Conservation (phyloP, 148 eudicot genomes). For the Chenopodium album region DNA sequence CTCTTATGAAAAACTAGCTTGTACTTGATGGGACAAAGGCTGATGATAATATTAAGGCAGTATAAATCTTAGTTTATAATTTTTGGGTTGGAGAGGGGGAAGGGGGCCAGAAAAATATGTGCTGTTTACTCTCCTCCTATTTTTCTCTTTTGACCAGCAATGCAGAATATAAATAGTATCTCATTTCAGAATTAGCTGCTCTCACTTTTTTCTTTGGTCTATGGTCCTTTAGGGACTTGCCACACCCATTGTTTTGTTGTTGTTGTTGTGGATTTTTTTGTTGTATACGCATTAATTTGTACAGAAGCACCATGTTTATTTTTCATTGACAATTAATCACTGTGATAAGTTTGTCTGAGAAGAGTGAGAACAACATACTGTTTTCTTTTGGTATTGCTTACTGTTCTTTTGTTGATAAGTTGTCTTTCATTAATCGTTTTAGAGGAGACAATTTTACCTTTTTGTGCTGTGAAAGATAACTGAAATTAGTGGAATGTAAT, state of each 20-base stretch:
- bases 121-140: background rate
- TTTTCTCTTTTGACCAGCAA: background rate
- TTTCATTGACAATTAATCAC: background rate
- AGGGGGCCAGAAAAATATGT: background rate
- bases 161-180: background rate
- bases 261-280: background rate
- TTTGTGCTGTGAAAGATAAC: background rate
- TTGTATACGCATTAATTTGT: background rate
- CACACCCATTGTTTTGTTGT: background rate
- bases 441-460: background rate
- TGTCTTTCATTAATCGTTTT: background rate
- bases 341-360: slow-evolving; percentile 6
- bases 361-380: background rate
- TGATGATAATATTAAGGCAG: background rate
- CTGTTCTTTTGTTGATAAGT: background rate
- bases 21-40: slow-evolving; percentile 11
- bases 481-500: background rate
- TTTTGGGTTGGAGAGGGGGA: background rate
- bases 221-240: background rate
- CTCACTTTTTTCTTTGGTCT: background rate
- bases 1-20: slow-evolving; percentile 7
- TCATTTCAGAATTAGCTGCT: background rate
- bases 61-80: slow-evolving; percentile 12
- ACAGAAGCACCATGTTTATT: background rate
- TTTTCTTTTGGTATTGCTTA: background rate